Percentiles rank a stretch among this genome's conserved stretches.
phyloP scores from a whole-genome alignment of 192 early-diverging fungal genomes.

The Spinellus fusiger region DNA sequence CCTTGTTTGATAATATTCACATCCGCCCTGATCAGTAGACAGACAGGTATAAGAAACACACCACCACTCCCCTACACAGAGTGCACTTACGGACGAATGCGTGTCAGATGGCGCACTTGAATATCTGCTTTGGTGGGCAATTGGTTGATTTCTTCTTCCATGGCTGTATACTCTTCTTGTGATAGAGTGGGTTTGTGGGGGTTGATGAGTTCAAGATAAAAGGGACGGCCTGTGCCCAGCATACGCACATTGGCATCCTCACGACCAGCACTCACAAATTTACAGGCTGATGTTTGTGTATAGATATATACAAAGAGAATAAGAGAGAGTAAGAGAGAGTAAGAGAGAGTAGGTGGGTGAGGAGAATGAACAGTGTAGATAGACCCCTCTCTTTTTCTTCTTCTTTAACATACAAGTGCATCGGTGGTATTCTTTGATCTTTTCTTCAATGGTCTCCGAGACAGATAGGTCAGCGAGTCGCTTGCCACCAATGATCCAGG shows the following conservation, averaged over 20 bases:
- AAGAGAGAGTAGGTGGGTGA: background rate
- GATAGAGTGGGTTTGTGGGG: slow-evolving; percentile 48
- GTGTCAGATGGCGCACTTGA: slow-evolving; percentile 43
- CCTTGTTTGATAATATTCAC: slow-evolving; percentile 64
- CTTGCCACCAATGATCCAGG: slow-evolving; percentile 68
- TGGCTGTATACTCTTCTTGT: slow-evolving; percentile 31
- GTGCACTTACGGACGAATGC: slow-evolving; percentile 35
- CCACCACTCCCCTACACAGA: background rate
- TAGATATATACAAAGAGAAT: background rate
- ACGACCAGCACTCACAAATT: slow-evolving; percentile 78
- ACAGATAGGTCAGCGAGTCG: slow-evolving; percentile 71
- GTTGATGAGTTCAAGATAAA: slow-evolving; percentile 84
- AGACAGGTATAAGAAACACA: background rate
- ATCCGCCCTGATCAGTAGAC: slow-evolving; percentile 30
- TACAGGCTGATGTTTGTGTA: slow-evolving; percentile 42
- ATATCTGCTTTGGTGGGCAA: slow-evolving; percentile 38
- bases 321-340: too few relatives aligned
- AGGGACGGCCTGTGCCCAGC: slow-evolving; percentile 87
- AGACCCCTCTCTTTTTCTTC: background rate
- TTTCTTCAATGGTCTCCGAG: slow-evolving; percentile 66
- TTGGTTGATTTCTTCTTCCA: slow-evolving; percentile 40
- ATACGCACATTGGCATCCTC: slow-evolving; percentile 96
- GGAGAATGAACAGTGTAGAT: background rate
- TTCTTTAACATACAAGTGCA: slow-evolving; percentile 44
- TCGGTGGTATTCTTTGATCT: slow-evolving; percentile 48